These are phyloP conservation scores for Shiraia sp. DNA, from an alignment of 2,329 filamentous ascomycete genomes.

Conservation along the genomic window DNA sequence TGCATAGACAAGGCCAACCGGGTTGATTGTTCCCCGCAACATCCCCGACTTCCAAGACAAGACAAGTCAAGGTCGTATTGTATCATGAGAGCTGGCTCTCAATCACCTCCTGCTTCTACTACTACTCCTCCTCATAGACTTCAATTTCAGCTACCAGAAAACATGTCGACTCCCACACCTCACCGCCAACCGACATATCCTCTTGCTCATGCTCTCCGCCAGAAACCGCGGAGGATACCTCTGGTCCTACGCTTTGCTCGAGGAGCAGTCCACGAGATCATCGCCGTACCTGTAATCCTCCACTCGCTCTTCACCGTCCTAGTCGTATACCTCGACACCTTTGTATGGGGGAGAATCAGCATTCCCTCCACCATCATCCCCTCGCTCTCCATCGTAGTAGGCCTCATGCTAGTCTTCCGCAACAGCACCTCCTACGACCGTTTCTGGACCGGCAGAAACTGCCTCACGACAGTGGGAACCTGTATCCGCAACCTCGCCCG, in stretches of 20 bases:
- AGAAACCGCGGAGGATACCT: conserved; percentile 60
- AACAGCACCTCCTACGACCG: conserved; percentile 67
- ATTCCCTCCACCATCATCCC: conserved; percentile 65
- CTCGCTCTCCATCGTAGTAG: conserved; percentile 66
- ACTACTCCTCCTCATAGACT: too few relatives aligned
- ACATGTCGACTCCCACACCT: conserved; percentile 4
- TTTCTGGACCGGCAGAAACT: conserved; percentile 65
- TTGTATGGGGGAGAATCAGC: conserved; percentile 54
- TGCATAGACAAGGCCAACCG: too few relatives aligned
- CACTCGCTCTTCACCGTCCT: conserved; percentile 63
- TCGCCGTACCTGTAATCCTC: conserved; percentile 59
- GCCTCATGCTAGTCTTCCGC: conserved; percentile 69
- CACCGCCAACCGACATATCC: conserved; percentile 49
- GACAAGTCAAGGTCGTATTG: neutral
- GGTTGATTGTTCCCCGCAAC: neutral
- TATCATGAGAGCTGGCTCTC: too few relatives aligned
- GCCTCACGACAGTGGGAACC: conserved; percentile 62
- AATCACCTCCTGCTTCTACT: too few relatives aligned
- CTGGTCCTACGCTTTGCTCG: conserved; percentile 67
- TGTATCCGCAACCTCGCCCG: conserved; percentile 63
- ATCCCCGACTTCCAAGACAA: neutral
- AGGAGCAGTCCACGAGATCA: conserved; percentile 64
- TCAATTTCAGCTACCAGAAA: too few relatives aligned
- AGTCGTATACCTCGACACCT: conserved; percentile 61
- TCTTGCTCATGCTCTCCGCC: conserved; percentile 49